Conservation (phyloP, 345 rosid species). For the Citrus cavaleriei region DNA sequence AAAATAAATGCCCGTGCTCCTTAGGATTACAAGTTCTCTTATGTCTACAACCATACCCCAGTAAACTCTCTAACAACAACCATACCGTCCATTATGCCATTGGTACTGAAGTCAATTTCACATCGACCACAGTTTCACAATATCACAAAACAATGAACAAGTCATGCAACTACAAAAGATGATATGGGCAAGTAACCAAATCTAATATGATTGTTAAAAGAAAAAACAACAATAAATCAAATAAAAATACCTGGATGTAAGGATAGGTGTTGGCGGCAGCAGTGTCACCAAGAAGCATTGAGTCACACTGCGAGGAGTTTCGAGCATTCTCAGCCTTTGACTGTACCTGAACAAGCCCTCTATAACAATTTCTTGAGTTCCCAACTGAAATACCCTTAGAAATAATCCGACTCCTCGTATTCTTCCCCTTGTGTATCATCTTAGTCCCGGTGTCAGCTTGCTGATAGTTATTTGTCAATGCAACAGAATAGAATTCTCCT, state of each 20-base stretch:
- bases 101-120: not conserved
- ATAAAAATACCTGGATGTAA: slow-evolving; percentile 70
- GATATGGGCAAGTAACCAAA: not conserved
- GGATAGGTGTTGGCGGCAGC: slow-evolving; percentile 99
- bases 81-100: not conserved
- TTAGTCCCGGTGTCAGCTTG: slow-evolving; percentile 94
- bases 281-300: slow-evolving; percentile 90
- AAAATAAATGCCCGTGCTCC: not conserved
- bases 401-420: slow-evolving; percentile 80
- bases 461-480: slow-evolving; percentile 82
- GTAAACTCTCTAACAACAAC: not conserved
- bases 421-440: slow-evolving; percentile 97
- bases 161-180: slow-evolving; percentile 2
- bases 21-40: not conserved
- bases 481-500: slow-evolving; percentile 93
- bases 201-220: not conserved
- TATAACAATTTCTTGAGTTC: slow-evolving; percentile 75
- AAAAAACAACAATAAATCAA: not conserved
- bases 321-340: slow-evolving; percentile 90
- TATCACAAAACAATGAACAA: not conserved
- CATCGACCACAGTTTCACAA: not conserved
- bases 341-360: slow-evolving; percentile 96
- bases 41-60: not conserved
- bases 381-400: slow-evolving; percentile 88
- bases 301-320: slow-evolving; percentile 89